Conservation (phyloP, 2,329 filamentous ascomycete genomes). For the Cladosporium austrohemisphaericum region DNA sequence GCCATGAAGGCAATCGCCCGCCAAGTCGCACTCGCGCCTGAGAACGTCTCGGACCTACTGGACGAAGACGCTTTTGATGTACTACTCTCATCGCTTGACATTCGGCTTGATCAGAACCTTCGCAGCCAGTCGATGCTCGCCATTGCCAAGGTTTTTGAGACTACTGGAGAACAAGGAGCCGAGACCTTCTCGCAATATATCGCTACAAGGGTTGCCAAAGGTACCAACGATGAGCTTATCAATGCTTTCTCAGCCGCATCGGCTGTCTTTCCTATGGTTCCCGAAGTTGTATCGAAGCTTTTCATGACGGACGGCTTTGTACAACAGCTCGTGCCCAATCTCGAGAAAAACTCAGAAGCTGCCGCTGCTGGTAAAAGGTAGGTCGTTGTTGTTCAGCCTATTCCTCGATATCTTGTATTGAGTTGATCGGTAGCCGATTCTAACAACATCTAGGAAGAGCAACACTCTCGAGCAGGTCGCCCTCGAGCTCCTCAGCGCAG, state of each 20-base stretch:
- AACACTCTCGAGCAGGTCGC: conserved; percentile 81
- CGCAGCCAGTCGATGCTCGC: conserved; percentile 79
- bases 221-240: conserved; percentile 83
- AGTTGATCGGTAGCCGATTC: conserved; percentile 19
- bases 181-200: conserved; percentile 67
- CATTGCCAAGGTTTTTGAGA: conserved; percentile 78
- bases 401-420: not conserved
- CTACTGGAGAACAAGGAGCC: conserved; percentile 67
- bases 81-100: conserved; percentile 79
- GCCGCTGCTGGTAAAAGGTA: conserved; percentile 29
- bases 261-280: conserved; percentile 79
- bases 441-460: conserved; percentile 60
- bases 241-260: conserved; percentile 91
- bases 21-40: conserved; percentile 51
- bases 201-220: conserved; percentile 64
- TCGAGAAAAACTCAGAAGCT: conserved; percentile 56
- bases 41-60: conserved; percentile 62
- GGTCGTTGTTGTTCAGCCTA: not conserved
- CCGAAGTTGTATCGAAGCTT: conserved; percentile 68
- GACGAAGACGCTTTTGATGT: conserved; percentile 78
- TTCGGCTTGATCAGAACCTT: conserved; percentile 69
- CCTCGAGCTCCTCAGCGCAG: conserved; percentile 84
- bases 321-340: conserved; percentile 68
- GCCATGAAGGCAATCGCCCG: conserved; percentile 59
- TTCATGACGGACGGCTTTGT: conserved; percentile 90